Evolutionary conservation across 2,329 filamentous ascomycete genomes (phyloP), one percentile per base, ranked within the genome.

Genomic region (Colletotrichum destructivum): DNA sequence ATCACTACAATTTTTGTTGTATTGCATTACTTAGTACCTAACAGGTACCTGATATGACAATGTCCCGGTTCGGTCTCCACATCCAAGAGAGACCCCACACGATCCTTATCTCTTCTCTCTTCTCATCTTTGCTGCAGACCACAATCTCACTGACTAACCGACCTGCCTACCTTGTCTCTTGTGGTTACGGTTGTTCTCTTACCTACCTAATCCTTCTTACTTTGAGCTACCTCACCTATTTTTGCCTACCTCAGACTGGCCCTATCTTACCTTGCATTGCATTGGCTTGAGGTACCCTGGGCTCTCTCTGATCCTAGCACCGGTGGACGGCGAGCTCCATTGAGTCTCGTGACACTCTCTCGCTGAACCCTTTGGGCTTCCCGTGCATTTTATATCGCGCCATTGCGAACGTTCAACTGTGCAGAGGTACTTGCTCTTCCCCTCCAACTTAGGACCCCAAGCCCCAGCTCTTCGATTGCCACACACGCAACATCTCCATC

Each of bases 271-370:
- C n/a, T 51, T 38, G 46, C 46, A 51, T 23, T 62, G 46, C n/a
- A 49, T 52, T 52, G 12, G 46, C 21, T 62, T 49, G 31, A 47
- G 46, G 31, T 23, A 42, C 47, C 15, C 60, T 23, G 16, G 46
- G 18, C 47, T 26, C 26, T 9, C 13, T 42, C 47, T 23, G 60
- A 52, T 13, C 21, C 15, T 42, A 55, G 49, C 16, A 54, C 56
- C 68, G 68, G 68, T 42, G 47, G 23, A 46, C 69, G 64, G 69
- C 69, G 69, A 68, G 69, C 69, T 71, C 69, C 64, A 68, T 57
- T 62, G 57, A 35, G 64, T 71, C 69, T 71, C 69, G 57, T 71
- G 64, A 59, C 64, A 57, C 51, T 35, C 23, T 46, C 31, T 51
- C 49, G 16, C 49, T 52, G 21, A 62, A 62, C 64, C 52, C 57